Evolutionary conservation across 768 basidiomycete genomes (phyloP), one percentile per base, ranked within the genome.

Genomic region (Suillus cothurnatus): DNA sequence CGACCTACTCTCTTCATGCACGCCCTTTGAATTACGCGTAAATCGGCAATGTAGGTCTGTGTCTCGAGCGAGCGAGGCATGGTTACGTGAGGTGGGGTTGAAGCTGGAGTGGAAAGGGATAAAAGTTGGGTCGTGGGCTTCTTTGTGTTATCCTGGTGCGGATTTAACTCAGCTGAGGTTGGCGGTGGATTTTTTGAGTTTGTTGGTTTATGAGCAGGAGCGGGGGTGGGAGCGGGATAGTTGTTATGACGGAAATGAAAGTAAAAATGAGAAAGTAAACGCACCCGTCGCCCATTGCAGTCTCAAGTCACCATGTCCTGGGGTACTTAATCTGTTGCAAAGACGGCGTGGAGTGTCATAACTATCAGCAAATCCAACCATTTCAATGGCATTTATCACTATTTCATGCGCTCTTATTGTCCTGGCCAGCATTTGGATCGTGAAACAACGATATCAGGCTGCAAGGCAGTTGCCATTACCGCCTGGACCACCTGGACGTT

Each of bases 131-230:
- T 75, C 90, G 28, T 79, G 89, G 34, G 86, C 85, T 1, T 79
- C 86, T 1, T 79, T 88, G 2, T 88, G 86, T 69, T 84, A 85
- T 68, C 88, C 89, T 9, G 81, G 76, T 2, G 85, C 83, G 67
- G 88, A 89, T 69, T 74, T 77, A 11, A 76, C 86, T 0, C 89
- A 90, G 71, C 75, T 91, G 28, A 76, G 79, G 38, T 76, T 87
- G 41, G 74, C 85, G 60, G 79, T 82, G 38, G 85, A 88, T 65
- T 81, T 88, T 55, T 69, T 85, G 63, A 79, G 81, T 45, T 66
- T 84, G 59, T 62, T 86, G 53, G 67, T 82, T 26, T 71, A 80
- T 64, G 76, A 6, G 63, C 69, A 53, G 65, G 61, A 62, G 66
- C 69, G 15, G 15, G 45, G 4, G 45, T n/a, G n/a, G n/a, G n/a